Percentiles rank a stretch among this genome's conserved stretches.
These are phyloP conservation scores for Herpetomonas samuelpessoai DNA, from an alignment of 208 protist species.

Conservation along the genomic window DNA sequence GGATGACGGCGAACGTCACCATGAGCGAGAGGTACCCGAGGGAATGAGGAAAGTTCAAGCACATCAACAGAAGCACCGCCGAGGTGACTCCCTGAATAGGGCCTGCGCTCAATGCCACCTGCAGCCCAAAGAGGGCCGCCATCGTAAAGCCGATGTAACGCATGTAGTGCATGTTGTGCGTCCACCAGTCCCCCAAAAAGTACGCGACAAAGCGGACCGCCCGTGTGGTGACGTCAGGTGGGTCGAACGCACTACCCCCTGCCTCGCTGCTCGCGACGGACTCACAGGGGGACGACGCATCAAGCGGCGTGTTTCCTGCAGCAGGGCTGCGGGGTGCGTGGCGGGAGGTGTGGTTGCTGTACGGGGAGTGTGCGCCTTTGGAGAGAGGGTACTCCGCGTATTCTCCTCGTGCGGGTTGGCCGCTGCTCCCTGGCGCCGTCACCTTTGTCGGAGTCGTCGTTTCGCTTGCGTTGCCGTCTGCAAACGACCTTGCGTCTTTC, in stretches of 20 bases:
- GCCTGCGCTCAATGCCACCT: slow-evolving; percentile 29
- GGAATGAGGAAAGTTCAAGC: slow-evolving; percentile 68
- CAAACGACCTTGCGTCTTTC: neutral
- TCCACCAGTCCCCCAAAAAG: slow-evolving; percentile 77
- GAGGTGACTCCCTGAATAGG: slow-evolving; percentile 50
- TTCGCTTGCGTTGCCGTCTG: neutral
- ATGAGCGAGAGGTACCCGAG: slow-evolving; percentile 57
- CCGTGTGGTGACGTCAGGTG: neutral
- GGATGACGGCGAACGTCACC: slow-evolving; percentile 34
- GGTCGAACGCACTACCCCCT: neutral
- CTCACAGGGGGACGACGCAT: neutral
- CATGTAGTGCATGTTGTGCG: slow-evolving; percentile 63
- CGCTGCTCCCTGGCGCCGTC: no score
- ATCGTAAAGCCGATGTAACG: slow-evolving; percentile 67
- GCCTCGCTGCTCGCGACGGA: neutral
- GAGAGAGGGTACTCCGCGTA: neutral
- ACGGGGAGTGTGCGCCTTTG: neutral
- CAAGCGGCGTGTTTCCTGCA: slow-evolving; percentile 1
- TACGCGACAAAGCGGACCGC: slow-evolving; percentile 39
- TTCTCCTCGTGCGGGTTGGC: no score
- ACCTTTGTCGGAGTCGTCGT: no score
- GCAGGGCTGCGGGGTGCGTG: no score
- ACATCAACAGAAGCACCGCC: slow-evolving; percentile 55
- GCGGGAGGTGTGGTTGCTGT: slow-evolving; percentile 2
- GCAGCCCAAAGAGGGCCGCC: slow-evolving; percentile 28